Evolutionary conservation across 345 rosid genomes (phyloP).

Genomic region (Corchorus olitorius): DNA sequence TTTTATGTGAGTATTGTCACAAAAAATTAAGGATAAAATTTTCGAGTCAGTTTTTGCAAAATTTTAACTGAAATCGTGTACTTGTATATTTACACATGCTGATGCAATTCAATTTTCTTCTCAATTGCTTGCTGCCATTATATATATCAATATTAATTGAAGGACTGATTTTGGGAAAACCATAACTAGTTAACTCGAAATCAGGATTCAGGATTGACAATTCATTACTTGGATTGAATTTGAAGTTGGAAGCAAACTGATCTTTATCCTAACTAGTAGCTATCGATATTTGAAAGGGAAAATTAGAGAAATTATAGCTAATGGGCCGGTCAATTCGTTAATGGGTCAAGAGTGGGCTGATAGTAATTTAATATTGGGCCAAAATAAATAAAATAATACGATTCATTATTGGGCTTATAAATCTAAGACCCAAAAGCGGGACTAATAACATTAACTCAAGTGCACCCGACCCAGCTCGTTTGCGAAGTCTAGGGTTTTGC

Average conservation of each 20-base stretch:
- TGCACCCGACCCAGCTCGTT: background rate
- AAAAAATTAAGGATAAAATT: too few species aligned
- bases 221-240: background rate
- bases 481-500: slow-evolving; percentile 13
- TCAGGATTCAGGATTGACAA: background rate
- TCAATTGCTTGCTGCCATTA: slow-evolving; percentile 1
- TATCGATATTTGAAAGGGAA: background rate
- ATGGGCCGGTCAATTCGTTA: background rate
- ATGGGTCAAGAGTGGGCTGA: too few species aligned
- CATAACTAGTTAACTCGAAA: background rate
- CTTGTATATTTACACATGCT: too few species aligned
- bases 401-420: too few species aligned
- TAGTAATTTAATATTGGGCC: background rate
- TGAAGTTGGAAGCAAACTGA: background rate
- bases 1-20: too few species aligned
- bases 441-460: background rate
- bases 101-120: background rate
- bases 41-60: too few species aligned
- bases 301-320: background rate
- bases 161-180: background rate
- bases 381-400: background rate
- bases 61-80: too few species aligned
- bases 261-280: too few species aligned
- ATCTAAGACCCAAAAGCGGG: background rate
- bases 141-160: background rate